Conservation (phyloP, 768 basidiomycete genomes). For the Serendipita sp. region DNA sequence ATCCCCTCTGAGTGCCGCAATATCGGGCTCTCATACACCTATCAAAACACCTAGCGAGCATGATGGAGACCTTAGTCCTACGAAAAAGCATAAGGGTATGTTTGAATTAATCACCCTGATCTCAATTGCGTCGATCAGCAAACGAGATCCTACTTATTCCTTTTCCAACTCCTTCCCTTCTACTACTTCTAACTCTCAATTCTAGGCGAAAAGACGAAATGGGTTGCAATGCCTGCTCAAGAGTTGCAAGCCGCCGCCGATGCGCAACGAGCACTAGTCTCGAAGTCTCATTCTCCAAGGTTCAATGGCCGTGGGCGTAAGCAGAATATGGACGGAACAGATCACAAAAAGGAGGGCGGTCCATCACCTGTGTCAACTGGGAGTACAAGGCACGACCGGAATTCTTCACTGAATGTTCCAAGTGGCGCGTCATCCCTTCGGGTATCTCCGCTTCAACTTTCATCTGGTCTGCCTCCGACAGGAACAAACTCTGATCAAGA, state of each 20-base stretch:
- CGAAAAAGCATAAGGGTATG: too few species aligned
- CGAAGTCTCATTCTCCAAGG: constrained; percentile 17
- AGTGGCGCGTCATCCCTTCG: background rate
- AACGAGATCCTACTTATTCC: background rate
- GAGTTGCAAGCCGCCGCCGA: constrained; percentile 41
- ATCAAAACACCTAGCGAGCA: background rate
- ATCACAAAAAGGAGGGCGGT: constrained; percentile 24
- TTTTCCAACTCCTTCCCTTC: background rate
- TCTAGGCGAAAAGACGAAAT: constrained; percentile 40
- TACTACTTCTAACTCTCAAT: background rate
- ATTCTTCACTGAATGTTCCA: background rate
- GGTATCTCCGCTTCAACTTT: background rate
- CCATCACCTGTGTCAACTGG: constrained; percentile 16
- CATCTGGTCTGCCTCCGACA: background rate
- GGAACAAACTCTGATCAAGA: constrained; percentile 18
- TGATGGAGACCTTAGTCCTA: background rate
- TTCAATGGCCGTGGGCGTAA: constrained; percentile 17
- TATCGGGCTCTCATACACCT: constrained; percentile 13
- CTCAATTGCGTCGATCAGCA: constrained; percentile 7
- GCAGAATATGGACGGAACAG: constrained; percentile 20
- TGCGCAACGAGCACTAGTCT: constrained; percentile 11
- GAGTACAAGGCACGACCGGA: background rate
- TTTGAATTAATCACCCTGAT: background rate
- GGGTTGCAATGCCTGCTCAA: constrained; percentile 40
- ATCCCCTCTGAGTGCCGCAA: background rate